phyloP scores from a whole-genome alignment of 1,284 basidiomycete species.

The Flammula alnicola region DNA sequence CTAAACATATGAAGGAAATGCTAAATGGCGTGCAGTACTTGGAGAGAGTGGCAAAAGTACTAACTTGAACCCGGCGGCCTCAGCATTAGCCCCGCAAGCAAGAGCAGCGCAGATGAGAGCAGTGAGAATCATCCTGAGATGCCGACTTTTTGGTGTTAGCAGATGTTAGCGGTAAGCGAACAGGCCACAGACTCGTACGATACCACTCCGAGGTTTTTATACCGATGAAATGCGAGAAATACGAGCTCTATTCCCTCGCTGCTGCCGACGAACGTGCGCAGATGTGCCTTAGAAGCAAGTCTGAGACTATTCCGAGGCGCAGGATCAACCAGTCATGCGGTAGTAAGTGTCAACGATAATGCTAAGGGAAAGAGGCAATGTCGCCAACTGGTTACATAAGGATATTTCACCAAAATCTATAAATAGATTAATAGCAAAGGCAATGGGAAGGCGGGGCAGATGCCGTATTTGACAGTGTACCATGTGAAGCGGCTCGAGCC shows the following conservation, averaged over 20 bases:
- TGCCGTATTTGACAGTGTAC: not conserved
- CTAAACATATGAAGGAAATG: no score
- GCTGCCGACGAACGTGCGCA: constrained; percentile 9
- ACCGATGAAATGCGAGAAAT: not conserved
- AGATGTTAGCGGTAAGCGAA: constrained; percentile 1
- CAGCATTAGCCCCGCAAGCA: constrained; percentile 3
- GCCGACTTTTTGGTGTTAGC: not conserved
- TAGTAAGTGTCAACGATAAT: not conserved
- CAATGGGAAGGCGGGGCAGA: no score
- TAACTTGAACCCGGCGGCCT: not conserved
- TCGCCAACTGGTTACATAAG: no score
- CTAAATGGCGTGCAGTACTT: no score
- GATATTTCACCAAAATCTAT: no score
- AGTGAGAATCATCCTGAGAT: constrained; percentile 11
- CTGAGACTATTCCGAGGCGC: not conserved
- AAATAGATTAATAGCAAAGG: no score
- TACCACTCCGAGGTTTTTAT: not conserved
- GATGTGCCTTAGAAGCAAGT: not conserved
- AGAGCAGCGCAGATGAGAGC: constrained; percentile 9
- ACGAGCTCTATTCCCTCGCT: not conserved
- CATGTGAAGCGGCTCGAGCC: not conserved
- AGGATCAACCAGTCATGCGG: not conserved
- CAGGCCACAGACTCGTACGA: no score
- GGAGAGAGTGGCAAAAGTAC: no score
- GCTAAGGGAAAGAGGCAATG: not conserved